Conservation (phyloP, 2,329 filamentous ascomycete species). For the Dryadomyces quercivorus region DNA sequence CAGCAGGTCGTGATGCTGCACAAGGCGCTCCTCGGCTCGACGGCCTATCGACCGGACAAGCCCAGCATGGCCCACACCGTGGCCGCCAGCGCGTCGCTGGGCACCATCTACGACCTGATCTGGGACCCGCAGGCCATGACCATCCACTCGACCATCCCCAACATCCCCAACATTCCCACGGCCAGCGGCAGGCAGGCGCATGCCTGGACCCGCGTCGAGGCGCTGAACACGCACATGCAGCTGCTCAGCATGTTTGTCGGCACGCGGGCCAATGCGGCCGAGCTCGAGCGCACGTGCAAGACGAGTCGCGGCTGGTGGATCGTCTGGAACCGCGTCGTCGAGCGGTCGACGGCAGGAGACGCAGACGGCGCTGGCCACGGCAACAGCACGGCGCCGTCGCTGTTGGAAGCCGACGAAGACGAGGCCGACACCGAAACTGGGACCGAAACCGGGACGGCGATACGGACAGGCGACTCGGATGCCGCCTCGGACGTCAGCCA, state of each 20-base stretch:
- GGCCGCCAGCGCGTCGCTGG: constrained; percentile 1
- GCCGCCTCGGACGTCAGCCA: background rate
- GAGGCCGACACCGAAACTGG: constrained; percentile 4
- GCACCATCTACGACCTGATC: constrained; percentile 47
- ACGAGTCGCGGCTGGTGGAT: constrained; percentile 59
- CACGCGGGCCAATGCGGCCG: constrained; percentile 28
- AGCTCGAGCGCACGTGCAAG: constrained; percentile 51
- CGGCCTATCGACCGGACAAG: constrained; percentile 41
- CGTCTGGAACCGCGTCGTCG: constrained; percentile 48
- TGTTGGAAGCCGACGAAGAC: background rate
- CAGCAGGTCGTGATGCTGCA: constrained; percentile 44
- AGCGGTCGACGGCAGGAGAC: constrained; percentile 15
- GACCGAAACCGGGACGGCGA: background rate
- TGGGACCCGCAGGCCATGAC: constrained; percentile 47
- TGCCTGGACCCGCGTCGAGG: constrained; percentile 48
- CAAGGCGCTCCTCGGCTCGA: constrained; percentile 43
- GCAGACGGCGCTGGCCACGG: constrained; percentile 6
- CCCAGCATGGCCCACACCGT: constrained; percentile 21
- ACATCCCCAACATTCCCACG: constrained; percentile 46
- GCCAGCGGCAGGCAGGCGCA: constrained; percentile 7
- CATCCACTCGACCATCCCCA: constrained; percentile 53
- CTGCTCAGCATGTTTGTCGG: constrained; percentile 43
- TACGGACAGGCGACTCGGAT: background rate
- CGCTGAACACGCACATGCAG: constrained; percentile 52
- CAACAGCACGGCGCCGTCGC: background rate